A percentile compares a stretch with the other conserved stretches of the same genome.
Evolutionary conservation across 768 basidiomycete species (phyloP).

Genomic region (Mycena polygramma): DNA sequence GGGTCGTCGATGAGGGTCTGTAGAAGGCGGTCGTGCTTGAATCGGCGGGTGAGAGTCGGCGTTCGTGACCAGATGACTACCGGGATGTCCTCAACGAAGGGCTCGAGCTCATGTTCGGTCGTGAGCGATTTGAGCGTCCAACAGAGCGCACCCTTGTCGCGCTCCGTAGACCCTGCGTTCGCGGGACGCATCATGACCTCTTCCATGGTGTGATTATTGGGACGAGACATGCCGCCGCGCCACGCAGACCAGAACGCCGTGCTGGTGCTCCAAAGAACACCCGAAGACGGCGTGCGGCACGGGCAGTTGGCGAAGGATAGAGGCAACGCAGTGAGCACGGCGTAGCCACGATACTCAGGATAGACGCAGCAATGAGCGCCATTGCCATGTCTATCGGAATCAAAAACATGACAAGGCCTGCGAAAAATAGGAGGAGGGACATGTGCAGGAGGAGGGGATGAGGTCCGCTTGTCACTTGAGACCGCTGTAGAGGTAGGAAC

Average conservation of each 20-base stretch:
- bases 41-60: no score
- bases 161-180: neutral
- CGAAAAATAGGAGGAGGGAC: neutral
- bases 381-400: neutral
- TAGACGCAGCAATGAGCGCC: no score
- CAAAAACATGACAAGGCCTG: neutral
- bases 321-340: neutral
- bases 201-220: conserved; percentile 4
- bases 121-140: conserved; percentile 10
- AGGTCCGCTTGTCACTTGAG: neutral
- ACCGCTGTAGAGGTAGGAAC: neutral
- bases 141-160: neutral
- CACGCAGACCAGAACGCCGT: neutral
- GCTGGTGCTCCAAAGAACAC: neutral
- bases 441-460: neutral
- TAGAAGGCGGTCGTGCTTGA: neutral
- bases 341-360: neutral
- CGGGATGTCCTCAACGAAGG: neutral
- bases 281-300: neutral
- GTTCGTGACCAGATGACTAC: neutral
- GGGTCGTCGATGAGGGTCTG: neutral
- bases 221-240: neutral
- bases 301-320: neutral
- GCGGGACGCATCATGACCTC: conserved; percentile 6
- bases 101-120: neutral